A percentile compares a stretch with the other conserved stretches of the same genome.
Evolutionary conservation across 768 basidiomycete species (phyloP).

Genomic region (Kondoa subrosea): DNA sequence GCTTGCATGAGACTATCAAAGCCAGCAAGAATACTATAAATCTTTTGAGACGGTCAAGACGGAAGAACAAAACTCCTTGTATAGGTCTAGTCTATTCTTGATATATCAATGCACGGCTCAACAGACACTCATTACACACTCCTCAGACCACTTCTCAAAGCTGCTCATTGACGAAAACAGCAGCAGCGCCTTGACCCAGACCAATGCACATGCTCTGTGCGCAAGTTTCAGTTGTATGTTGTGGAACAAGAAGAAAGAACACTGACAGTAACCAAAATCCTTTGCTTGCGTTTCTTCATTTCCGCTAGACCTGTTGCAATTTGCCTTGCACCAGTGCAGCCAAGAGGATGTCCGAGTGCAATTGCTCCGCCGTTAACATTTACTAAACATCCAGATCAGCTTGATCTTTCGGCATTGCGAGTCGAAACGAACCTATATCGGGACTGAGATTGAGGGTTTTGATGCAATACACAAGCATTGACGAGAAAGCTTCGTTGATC

Average conservation of each 20-base stretch:
- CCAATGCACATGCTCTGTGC: not conserved
- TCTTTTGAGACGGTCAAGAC: no score
- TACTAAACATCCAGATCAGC: slow-evolving; percentile 23
- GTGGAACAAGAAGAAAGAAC: no score
- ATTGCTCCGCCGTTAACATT: slow-evolving; percentile 74
- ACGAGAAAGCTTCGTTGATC: slow-evolving; percentile 87
- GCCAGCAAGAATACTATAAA: no score
- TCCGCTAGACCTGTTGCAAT: slow-evolving; percentile 59
- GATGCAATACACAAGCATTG: slow-evolving; percentile 48
- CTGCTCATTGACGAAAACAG: not conserved
- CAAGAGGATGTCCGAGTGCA: slow-evolving; percentile 40
- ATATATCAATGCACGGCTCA: no score
- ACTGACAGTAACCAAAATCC: slow-evolving; percentile 41
- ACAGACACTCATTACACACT: no score
- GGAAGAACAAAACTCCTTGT: no score
- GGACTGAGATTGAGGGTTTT: slow-evolving; percentile 47
- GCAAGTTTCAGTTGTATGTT: no score
- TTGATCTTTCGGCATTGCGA: not conserved
- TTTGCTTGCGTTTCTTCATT: slow-evolving; percentile 28
- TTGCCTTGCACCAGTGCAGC: slow-evolving; percentile 41
- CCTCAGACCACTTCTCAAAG: not conserved
- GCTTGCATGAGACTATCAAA: no score
- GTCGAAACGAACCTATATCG: slow-evolving; percentile 28
- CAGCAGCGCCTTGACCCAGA: not conserved
- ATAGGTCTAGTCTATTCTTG: no score